Percentiles rank a stretch among this genome's conserved stretches.
These are phyloP conservation scores for Brettanomyces naardenensis DNA, from an alignment of 805 yeast species.

Conservation along the genomic window DNA sequence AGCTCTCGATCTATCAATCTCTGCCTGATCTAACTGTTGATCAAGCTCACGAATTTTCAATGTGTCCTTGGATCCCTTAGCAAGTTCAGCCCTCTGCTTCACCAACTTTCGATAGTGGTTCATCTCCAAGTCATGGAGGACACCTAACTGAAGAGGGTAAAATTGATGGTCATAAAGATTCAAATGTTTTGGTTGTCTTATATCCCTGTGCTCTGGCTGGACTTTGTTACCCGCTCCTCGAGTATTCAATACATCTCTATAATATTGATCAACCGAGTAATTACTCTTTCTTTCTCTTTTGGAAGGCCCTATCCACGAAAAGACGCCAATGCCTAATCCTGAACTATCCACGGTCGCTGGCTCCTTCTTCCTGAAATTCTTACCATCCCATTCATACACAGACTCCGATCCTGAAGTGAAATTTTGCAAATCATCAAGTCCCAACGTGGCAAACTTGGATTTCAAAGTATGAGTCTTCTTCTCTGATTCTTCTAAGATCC, in stretches of 20 bases:
- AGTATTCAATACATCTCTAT: slow-evolving; percentile 39
- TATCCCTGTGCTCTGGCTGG: slow-evolving; percentile 37
- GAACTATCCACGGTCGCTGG: slow-evolving; percentile 36
- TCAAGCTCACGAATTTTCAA: slow-evolving; percentile 16
- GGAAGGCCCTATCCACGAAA: slow-evolving; percentile 77
- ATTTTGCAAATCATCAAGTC: slow-evolving; percentile 71
- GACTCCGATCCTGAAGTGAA: slow-evolving; percentile 48
- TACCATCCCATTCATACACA: slow-evolving; percentile 86
- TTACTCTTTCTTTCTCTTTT: slow-evolving; percentile 80
- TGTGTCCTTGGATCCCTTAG: slow-evolving; percentile 38
- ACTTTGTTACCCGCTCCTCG: slow-evolving; percentile 37
- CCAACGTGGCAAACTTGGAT: slow-evolving; percentile 55
- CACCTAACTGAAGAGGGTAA: slow-evolving; percentile 67
- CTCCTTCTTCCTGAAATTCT: slow-evolving; percentile 64
- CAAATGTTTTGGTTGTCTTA: slow-evolving; percentile 79
- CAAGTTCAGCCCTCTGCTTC: slow-evolving; percentile 54
- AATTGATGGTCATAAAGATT: slow-evolving; percentile 88
- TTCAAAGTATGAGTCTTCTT: slow-evolving; percentile 54
- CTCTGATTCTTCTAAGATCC: slow-evolving; percentile 52
- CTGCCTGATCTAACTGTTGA: slow-evolving; percentile 50
- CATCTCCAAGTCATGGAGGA: slow-evolving; percentile 74
- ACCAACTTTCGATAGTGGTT: slow-evolving; percentile 65
- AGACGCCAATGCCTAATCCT: slow-evolving; percentile 31
- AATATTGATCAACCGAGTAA: slow-evolving; percentile 79
- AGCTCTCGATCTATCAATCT: slow-evolving; percentile 70